Evolutionary conservation across 352 stramenopile species (phyloP).

Genomic region (Peronosclerospora sorghi): DNA sequence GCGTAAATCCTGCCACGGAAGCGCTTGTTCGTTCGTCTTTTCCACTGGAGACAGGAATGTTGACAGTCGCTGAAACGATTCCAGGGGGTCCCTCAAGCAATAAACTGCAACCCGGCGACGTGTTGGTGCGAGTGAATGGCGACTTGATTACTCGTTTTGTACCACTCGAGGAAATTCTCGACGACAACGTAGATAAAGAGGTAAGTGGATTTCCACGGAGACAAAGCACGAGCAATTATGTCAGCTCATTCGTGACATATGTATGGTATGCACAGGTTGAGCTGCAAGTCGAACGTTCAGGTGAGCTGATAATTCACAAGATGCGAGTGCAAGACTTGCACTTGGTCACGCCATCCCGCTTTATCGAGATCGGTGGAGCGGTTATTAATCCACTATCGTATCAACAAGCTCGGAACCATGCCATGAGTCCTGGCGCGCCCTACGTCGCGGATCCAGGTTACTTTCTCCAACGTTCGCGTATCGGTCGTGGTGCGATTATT

Average conservation of each 20-base stretch:
- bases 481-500: slow-evolving; percentile 78
- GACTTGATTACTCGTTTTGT: slow-evolving; percentile 81
- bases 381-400: slow-evolving; percentile 87
- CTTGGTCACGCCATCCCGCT: slow-evolving; percentile 68
- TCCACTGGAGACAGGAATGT: slow-evolving; percentile 82
- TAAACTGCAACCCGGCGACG: slow-evolving; percentile 83
- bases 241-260: neutral
- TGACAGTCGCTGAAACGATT: slow-evolving; percentile 83
- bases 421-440: slow-evolving; percentile 45
- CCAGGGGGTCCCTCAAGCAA: slow-evolving; percentile 62
- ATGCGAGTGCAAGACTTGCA: slow-evolving; percentile 81
- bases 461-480: slow-evolving; percentile 81
- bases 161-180: slow-evolving; percentile 69
- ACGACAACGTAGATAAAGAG: slow-evolving; percentile 62
- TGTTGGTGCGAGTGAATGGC: slow-evolving; percentile 79
- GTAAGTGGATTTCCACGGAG: slow-evolving; percentile 13
- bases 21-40: slow-evolving; percentile 61
- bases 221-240: neutral
- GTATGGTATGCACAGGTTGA: slow-evolving; percentile 31
- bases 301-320: slow-evolving; percentile 42
- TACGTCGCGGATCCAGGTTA: slow-evolving; percentile 85
- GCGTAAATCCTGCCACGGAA: slow-evolving; percentile 69
- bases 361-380: slow-evolving; percentile 80
- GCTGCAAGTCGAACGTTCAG: slow-evolving; percentile 75
- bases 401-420: slow-evolving; percentile 83